Conservation (phyloP, 108 stramenopile species). For the Bacterosira constricta region DNA sequence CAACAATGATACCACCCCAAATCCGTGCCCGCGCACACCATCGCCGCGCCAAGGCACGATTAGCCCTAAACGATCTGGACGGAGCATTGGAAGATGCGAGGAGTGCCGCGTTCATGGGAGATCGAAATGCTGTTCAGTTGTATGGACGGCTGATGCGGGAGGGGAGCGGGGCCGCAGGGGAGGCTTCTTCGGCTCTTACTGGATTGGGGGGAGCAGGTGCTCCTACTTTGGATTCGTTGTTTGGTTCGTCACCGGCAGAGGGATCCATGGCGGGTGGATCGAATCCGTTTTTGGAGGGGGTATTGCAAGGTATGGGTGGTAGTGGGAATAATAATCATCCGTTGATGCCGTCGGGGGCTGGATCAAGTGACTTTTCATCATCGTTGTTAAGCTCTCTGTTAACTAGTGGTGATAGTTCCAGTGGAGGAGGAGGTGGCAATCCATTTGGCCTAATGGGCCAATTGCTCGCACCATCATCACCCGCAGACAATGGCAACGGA, state of each 20-base stretch:
- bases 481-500: slow-evolving; percentile 4
- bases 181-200: background rate
- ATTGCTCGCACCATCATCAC: slow-evolving; percentile 8
- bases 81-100: slow-evolving; percentile 81
- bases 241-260: background rate
- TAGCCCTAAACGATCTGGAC: slow-evolving; percentile 60
- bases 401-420: slow-evolving; percentile 1
- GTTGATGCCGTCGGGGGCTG: slow-evolving; percentile 15
- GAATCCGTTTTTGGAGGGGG: slow-evolving; percentile 37
- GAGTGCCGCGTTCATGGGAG: slow-evolving; percentile 81
- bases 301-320: slow-evolving; percentile 18
- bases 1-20: slow-evolving; percentile 38
- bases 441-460: slow-evolving; percentile 35
- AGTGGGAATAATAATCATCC: slow-evolving; percentile 40
- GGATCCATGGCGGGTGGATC: no score
- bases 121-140: slow-evolving; percentile 78
- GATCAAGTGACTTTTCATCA: slow-evolving; percentile 35
- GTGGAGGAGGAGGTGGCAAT: slow-evolving; percentile 7
- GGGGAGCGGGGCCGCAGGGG: slow-evolving; percentile 25
- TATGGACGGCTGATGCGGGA: slow-evolving; percentile 80
- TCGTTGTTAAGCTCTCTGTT: slow-evolving; percentile 47
- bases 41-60: slow-evolving; percentile 78
- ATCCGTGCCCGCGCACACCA: slow-evolving; percentile 80
- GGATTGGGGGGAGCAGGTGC: background rate
- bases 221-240: background rate